Conservation (phyloP, 352 stramenopile species). For the Hyphochytrium catenoides region DNA sequence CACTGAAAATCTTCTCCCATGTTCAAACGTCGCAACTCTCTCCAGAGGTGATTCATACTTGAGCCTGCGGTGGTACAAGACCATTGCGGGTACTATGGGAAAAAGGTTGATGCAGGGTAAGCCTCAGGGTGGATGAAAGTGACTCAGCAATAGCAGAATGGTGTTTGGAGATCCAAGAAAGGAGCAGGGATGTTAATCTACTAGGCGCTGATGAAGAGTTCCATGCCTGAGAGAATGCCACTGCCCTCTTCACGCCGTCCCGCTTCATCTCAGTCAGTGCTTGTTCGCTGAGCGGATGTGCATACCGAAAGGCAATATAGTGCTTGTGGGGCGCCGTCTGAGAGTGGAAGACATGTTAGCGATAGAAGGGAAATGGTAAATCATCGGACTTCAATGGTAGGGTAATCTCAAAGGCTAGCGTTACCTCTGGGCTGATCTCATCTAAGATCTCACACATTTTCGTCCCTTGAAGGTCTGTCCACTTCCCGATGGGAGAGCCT, state of each 20-base stretch:
- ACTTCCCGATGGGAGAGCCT: constrained; percentile 91
- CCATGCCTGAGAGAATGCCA: constrained; percentile 76
- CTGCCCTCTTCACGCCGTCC: constrained; percentile 80
- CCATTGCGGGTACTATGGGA: constrained; percentile 83
- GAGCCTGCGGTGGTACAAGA: constrained; percentile 90
- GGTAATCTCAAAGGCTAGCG: constrained; percentile 2
- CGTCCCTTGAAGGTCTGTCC: constrained; percentile 81
- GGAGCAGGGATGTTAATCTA: background rate
- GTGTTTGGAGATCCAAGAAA: too few relatives aligned
- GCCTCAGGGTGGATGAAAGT: too few relatives aligned
- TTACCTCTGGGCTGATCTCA: constrained; percentile 44
- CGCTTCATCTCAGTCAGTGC: constrained; percentile 82
- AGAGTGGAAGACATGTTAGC: too few relatives aligned
- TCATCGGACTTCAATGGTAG: too few relatives aligned
- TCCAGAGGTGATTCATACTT: constrained; percentile 73
- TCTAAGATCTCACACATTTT: constrained; percentile 67
- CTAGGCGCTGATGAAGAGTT: background rate
- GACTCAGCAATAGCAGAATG: too few relatives aligned
- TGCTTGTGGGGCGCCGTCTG: constrained; percentile 65
- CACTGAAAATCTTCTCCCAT: constrained; percentile 59
- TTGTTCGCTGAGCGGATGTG: constrained; percentile 85
- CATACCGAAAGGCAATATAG: constrained; percentile 97
- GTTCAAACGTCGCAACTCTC: constrained; percentile 48
- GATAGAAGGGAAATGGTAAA: too few relatives aligned
- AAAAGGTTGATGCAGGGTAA: too few relatives aligned